phyloP scores from a whole-genome alignment of 805 yeast genomes.

The Candida arabinofermentans region DNA sequence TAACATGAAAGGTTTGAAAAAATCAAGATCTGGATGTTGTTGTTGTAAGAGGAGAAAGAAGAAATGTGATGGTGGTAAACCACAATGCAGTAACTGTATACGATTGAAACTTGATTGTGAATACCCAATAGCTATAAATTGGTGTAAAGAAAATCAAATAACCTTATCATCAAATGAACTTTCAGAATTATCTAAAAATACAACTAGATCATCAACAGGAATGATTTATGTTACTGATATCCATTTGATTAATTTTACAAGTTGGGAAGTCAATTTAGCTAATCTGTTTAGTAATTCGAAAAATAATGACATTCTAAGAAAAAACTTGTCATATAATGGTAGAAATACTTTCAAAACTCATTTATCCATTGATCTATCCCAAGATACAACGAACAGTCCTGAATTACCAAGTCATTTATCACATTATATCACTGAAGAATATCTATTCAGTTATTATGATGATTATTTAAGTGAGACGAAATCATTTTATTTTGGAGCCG shows the following conservation, averaged over 20 bases:
- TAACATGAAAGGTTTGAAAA: too few species aligned
- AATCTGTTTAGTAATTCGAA: too few species aligned
- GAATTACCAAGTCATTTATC: slow-evolving; percentile 1
- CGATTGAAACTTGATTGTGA: slow-evolving; percentile 14
- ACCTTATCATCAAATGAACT: neutral
- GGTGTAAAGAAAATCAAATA: slow-evolving; percentile 13
- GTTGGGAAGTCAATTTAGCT: too few species aligned
- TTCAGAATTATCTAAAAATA: neutral
- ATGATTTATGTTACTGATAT: too few species aligned
- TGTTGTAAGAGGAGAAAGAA: slow-evolving; percentile 39
- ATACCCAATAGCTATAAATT: slow-evolving; percentile 13
- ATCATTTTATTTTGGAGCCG: slow-evolving; percentile 13
- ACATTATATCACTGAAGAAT: slow-evolving; percentile 3
- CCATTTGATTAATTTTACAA: too few species aligned
- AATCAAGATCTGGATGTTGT: neutral
- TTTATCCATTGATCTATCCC: too few species aligned
- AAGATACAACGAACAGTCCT: neutral
- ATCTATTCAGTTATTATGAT: slow-evolving; percentile 18
- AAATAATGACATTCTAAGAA: too few species aligned
- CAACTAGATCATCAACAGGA: too few species aligned
- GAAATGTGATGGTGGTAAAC: slow-evolving; percentile 29
- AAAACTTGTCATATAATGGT: too few species aligned
- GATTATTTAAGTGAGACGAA: slow-evolving; percentile 17
- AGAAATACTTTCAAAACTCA: too few species aligned
- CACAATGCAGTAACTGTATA: slow-evolving; percentile 16